Percentiles rank a stretch among this genome's conserved stretches.
Conservation (phyloP, 2,329 filamentous ascomycete species). For the Juglanconis juglandina region DNA sequence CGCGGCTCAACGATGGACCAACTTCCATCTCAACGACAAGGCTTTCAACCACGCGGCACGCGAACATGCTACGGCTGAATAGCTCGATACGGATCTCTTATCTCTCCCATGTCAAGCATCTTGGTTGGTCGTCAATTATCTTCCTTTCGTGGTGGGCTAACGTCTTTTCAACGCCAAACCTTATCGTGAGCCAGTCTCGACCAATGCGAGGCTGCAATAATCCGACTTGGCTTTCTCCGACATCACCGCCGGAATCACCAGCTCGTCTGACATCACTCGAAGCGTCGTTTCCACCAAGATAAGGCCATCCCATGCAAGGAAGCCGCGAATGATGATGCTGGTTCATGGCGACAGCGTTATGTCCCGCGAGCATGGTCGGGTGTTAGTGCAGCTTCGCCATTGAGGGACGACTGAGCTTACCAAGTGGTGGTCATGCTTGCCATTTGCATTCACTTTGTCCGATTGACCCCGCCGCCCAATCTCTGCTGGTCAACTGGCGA, state of each 20-base stretch:
- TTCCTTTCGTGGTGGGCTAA: neutral
- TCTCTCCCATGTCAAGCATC: neutral
- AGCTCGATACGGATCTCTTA: neutral
- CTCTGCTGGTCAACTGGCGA: too few species aligned
- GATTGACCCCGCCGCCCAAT: too few species aligned
- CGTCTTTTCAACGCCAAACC: neutral
- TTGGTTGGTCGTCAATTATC: neutral
- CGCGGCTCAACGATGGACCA: slow-evolving; percentile 6
- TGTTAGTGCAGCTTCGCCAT: too few species aligned
- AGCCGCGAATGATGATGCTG: too few species aligned
- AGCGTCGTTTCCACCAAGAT: neutral
- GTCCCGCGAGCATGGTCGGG: too few species aligned
- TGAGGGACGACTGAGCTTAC: too few species aligned
- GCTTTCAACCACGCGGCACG: neutral
- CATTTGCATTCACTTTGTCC: too few species aligned
- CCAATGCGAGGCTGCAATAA: slow-evolving; percentile 3
- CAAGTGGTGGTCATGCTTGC: too few species aligned
- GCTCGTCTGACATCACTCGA: neutral
- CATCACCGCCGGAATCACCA: neutral
- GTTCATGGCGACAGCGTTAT: too few species aligned
- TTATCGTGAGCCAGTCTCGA: slow-evolving; percentile 9
- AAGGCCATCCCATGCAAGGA: neutral
- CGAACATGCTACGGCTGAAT: neutral
- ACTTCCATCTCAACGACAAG: slow-evolving; percentile 4
- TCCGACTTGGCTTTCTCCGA: slow-evolving; percentile 10